Percentiles rank a stretch among this genome's conserved stretches.
phyloP scores from a whole-genome alignment of 805 yeast genomes.

The Nakazawaea pomicola region DNA sequence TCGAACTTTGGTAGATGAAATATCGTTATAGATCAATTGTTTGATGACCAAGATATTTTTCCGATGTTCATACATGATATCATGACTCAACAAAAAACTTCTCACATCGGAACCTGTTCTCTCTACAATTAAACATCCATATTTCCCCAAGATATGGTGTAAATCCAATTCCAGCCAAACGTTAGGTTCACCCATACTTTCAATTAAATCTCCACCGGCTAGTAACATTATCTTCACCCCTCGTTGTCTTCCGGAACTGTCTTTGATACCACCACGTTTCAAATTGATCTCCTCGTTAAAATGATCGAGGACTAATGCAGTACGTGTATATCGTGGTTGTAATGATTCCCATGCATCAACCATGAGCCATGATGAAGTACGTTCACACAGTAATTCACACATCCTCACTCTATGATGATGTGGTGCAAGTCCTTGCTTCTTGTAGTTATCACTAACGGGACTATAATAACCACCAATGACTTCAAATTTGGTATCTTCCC shows the following conservation, averaged over 20 bases:
- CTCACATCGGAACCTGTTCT: constrained; percentile 96
- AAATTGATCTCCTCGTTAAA: constrained; percentile 93
- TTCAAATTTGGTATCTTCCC: constrained; percentile 90
- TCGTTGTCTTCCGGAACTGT: constrained; percentile 51
- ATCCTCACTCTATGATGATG: constrained; percentile 88
- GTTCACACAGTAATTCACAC: constrained; percentile 97
- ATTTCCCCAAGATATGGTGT: constrained; percentile 91
- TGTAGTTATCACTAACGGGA: constrained; percentile 90
- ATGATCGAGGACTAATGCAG: constrained; percentile 93
- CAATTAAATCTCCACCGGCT: constrained; percentile 97
- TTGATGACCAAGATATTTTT: constrained; percentile 90
- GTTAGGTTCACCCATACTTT: constrained; percentile 99
- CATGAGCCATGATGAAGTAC: constrained; percentile 97
- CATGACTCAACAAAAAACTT: constrained; percentile 86
- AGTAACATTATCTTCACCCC: constrained; percentile 93
- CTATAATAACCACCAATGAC: constrained; percentile 95
- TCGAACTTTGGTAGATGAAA: constrained; percentile 90
- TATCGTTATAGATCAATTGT: constrained; percentile 94
- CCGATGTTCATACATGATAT: constrained; percentile 95
- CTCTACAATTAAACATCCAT: constrained; percentile 95
- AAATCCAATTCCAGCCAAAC: constrained; percentile 97
- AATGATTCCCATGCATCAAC: constrained; percentile 99
- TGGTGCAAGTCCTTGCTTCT: constrained; percentile 88
- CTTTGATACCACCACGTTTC: constrained; percentile 77
- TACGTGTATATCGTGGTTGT: constrained; percentile 86